Conservation (phyloP, 345 rosid species). For the Populus simonii region DNA sequence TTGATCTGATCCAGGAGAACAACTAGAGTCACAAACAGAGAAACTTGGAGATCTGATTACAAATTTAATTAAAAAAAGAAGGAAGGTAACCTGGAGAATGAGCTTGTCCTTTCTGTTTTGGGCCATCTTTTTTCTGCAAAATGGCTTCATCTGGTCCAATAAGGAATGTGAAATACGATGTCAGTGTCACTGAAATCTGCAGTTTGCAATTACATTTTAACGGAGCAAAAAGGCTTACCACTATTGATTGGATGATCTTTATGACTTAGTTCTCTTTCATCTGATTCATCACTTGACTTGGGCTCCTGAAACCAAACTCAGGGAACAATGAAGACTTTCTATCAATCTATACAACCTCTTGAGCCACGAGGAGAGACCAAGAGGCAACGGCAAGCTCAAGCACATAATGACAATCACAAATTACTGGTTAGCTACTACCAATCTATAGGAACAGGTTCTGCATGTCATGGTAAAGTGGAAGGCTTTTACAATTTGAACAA, state of each 20-base stretch:
- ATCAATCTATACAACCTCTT: background rate
- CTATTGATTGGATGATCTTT: conserved; percentile 15
- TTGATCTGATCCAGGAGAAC: conserved; percentile 29
- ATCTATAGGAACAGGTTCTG: background rate
- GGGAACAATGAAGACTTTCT: conserved; percentile 4
- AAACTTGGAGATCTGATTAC: conserved; percentile 3
- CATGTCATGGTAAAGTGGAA: background rate
- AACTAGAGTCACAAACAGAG: conserved; percentile 11
- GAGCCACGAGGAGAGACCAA: background rate
- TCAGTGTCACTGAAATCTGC: background rate
- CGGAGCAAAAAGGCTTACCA: conserved; percentile 26
- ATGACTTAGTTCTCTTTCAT: conserved; percentile 8
- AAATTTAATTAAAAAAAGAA: conserved; percentile 2
- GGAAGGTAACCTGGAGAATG: conserved; percentile 19
- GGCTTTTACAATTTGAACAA: background rate
- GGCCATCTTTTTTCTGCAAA: conserved; percentile 6
- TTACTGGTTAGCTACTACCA: background rate
- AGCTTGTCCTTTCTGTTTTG: conserved; percentile 16
- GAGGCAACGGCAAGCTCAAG: conserved; percentile 7
- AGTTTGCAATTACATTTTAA: conserved; percentile 4
- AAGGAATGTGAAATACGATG: conserved; percentile 2
- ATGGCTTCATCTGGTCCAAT: conserved; percentile 22
- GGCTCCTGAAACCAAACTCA: conserved; percentile 21
- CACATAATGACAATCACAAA: background rate
- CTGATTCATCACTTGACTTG: conserved; percentile 16